These are phyloP conservation scores for Schizonepeta tenuifolia DNA, from an alignment of 257 asterid species.

Conservation along the genomic window DNA sequence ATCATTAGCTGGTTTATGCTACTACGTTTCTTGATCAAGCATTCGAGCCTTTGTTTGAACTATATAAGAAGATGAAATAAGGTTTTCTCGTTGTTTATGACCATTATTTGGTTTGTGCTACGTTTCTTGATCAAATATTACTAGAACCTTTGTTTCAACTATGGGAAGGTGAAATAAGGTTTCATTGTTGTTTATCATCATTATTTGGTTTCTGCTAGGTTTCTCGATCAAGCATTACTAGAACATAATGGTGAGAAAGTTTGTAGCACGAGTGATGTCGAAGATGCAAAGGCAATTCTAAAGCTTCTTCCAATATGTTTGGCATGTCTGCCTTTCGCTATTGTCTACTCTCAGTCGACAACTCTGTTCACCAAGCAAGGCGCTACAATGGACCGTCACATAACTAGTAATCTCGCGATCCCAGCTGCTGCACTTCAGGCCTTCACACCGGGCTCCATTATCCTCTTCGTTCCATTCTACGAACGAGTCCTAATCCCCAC, in stretches of 20 bases:
- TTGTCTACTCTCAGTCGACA: slow-evolving; percentile 38
- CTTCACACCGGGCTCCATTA: slow-evolving; percentile 30
- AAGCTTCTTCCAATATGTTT: slow-evolving; percentile 46
- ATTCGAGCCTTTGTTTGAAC: background rate
- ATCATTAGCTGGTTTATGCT: background rate
- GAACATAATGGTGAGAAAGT: slow-evolving; percentile 11
- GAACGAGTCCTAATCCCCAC: slow-evolving; percentile 49
- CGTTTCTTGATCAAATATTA: no score
- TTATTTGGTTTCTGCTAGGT: slow-evolving; percentile 26
- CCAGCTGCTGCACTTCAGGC: slow-evolving; percentile 49
- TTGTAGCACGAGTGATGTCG: slow-evolving; percentile 26
- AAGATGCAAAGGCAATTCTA: slow-evolving; percentile 43
- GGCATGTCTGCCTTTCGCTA: slow-evolving; percentile 39
- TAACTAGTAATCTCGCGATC: slow-evolving; percentile 21
- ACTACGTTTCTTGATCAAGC: no score
- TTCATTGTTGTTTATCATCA: background rate
- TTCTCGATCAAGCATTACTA: slow-evolving; percentile 39
- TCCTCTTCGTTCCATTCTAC: slow-evolving; percentile 44
- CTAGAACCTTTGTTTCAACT: background rate
- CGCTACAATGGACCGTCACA: slow-evolving; percentile 44
- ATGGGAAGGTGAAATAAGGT: background rate
- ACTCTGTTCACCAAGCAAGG: slow-evolving; percentile 52
- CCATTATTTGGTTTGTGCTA: background rate
- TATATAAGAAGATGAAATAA: background rate
- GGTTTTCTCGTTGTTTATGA: background rate